A percentile compares a stretch with the other conserved stretches of the same genome.
These are phyloP conservation scores for Pestalotiopsis sp. DNA, from an alignment of 2,329 filamentous ascomycete species.

Conservation along the genomic window DNA sequence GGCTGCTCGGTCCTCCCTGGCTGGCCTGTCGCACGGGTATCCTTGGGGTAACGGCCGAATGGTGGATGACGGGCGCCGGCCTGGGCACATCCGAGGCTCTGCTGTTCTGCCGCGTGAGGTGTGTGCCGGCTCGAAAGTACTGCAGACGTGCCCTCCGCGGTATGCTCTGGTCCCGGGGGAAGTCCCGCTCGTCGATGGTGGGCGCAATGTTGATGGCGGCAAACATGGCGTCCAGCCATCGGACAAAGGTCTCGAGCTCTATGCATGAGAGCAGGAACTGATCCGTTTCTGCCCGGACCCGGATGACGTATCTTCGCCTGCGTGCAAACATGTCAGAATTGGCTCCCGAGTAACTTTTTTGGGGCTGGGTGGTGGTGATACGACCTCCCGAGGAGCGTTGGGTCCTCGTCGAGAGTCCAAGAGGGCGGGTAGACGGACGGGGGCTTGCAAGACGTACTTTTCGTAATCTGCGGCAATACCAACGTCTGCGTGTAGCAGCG, in stretches of 20 bases:
- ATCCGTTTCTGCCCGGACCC: conserved; percentile 71
- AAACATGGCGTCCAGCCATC: conserved; percentile 68
- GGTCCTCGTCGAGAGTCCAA: too few relatives aligned
- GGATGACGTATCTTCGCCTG: conserved; percentile 65
- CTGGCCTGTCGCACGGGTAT: conserved; percentile 13
- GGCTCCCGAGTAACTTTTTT: background rate
- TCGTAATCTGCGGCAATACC: conserved; percentile 73
- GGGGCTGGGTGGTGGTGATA: background rate
- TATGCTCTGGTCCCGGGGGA: conserved; percentile 62
- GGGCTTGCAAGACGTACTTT: conserved; percentile 50
- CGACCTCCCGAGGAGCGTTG: background rate
- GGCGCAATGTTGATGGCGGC: conserved; percentile 73
- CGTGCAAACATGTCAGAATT: conserved; percentile 14
- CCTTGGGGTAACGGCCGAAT: conserved; percentile 13
- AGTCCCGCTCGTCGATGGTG: conserved; percentile 69
- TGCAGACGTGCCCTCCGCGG: conserved; percentile 56
- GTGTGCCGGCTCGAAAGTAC: conserved; percentile 39
- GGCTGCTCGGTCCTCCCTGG: background rate
- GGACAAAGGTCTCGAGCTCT: conserved; percentile 64
- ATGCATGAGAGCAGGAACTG: conserved; percentile 71
- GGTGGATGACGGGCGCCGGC: conserved; percentile 12
- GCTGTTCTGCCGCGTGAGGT: conserved; percentile 23
- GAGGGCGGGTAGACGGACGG: background rate
- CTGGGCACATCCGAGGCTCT: conserved; percentile 15
- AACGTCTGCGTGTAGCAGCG: conserved; percentile 72